phyloP scores from a whole-genome alignment of 345 rosid species.

The Dovyalis caffra region DNA sequence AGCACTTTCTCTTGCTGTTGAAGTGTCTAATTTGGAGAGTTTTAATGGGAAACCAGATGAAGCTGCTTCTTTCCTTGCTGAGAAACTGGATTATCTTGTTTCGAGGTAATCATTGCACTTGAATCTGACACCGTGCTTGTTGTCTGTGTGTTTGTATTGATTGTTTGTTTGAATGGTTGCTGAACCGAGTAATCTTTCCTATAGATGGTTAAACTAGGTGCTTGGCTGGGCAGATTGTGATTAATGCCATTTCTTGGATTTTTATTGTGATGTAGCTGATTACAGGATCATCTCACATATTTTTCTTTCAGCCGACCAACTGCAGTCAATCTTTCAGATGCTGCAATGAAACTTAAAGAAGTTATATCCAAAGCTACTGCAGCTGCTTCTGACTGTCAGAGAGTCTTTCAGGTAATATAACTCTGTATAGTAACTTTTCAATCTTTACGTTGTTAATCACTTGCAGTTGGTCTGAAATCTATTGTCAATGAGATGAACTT shows the following conservation, averaged over 20 bases:
- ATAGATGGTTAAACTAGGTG: not conserved
- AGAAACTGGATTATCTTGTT: slow-evolving; percentile 72
- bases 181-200: not conserved
- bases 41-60: slow-evolving; percentile 54
- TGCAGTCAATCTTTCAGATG: slow-evolving; percentile 88
- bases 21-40: slow-evolving; percentile 54
- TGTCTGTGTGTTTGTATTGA: not conserved
- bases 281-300: slow-evolving; percentile 1
- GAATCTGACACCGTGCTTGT: not conserved
- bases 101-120: slow-evolving; percentile 45
- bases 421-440: not conserved
- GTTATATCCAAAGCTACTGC: slow-evolving; percentile 48
- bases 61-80: slow-evolving; percentile 51
- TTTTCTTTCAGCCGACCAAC: slow-evolving; percentile 74
- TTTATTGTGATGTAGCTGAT: slow-evolving; percentile 12
- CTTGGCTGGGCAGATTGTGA: not conserved
- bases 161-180: slow-evolving; percentile 1
- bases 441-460: not conserved
- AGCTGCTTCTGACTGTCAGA: slow-evolving; percentile 34
- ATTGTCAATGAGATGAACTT: no score
- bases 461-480: slow-evolving; percentile 6
- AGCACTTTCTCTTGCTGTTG: slow-evolving; percentile 87
- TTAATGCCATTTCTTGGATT: not conserved
- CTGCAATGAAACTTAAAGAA: slow-evolving; percentile 71
- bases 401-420: slow-evolving; percentile 54